phyloP scores from a whole-genome alignment of 2,329 filamentous ascomycete genomes.

The Shiraia sp. region DNA sequence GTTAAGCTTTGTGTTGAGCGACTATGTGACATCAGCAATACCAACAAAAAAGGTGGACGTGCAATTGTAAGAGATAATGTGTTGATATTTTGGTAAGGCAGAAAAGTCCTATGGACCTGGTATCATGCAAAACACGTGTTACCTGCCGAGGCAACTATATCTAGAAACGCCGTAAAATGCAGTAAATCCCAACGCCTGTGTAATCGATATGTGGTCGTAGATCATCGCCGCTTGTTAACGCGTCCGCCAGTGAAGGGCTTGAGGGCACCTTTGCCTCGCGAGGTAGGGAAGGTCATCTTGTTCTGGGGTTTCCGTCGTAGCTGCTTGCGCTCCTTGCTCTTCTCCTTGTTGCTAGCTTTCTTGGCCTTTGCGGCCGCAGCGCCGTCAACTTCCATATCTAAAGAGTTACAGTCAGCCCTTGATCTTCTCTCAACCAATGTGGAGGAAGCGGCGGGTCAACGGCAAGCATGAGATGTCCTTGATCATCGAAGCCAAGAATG shows the following conservation, averaged over 20 bases:
- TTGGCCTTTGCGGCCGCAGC: conserved; percentile 15
- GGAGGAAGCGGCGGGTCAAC: conserved; percentile 43
- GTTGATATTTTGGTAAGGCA: conserved; percentile 6
- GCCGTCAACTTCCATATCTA: conserved; percentile 48
- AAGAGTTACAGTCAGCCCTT: conserved; percentile 36
- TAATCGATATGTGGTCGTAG: conserved; percentile 20
- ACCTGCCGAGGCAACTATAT: conserved; percentile 16
- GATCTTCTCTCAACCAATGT: conserved; percentile 33
- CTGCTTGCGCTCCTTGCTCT: conserved; percentile 42
- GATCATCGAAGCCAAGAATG: conserved; percentile 43
- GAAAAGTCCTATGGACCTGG: conserved; percentile 22
- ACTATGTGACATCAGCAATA: too few relatives aligned
- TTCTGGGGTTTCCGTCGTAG: conserved; percentile 44
- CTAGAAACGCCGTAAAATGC: conserved; percentile 32
- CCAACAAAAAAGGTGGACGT: too few relatives aligned
- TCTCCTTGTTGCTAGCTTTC: conserved; percentile 40
- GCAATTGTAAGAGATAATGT: too few relatives aligned
- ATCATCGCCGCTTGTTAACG: conserved; percentile 33
- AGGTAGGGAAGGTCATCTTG: conserved; percentile 43
- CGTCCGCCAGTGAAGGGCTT: conserved; percentile 39
- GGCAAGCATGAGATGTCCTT: conserved; percentile 41
- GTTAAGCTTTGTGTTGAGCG: too few relatives aligned
- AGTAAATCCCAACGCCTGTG: conserved; percentile 1
- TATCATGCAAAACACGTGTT: conserved; percentile 27
- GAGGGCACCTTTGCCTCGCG: conserved; percentile 38